These are phyloP conservation scores for Pseudopyricularia javanii DNA, from an alignment of 2,329 filamentous ascomycete species.

Conservation along the genomic window DNA sequence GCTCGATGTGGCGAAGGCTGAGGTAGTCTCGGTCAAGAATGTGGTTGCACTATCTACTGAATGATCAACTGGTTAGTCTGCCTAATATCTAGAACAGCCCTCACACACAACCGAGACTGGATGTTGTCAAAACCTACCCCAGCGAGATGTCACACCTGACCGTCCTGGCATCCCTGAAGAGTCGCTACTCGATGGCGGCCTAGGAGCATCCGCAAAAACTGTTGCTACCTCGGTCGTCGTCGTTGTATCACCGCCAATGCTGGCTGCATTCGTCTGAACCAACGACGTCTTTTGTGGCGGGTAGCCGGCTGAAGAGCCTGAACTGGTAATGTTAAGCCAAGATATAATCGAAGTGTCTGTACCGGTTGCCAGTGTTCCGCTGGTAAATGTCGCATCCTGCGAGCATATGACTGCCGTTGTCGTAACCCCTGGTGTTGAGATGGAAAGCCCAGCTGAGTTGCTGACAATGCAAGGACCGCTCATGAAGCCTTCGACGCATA, in stretches of 20 bases:
- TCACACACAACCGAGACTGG: no score
- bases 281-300: no score
- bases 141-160: neutral
- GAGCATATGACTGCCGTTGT: neutral
- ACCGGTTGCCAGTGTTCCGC: neutral
- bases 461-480: neutral
- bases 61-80: neutral
- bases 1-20: neutral
- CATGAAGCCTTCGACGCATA: no score
- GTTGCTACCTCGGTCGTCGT: neutral
- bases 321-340: neutral
- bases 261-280: neutral
- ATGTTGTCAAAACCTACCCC: neutral
- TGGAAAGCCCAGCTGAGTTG: neutral
- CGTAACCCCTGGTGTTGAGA: neutral
- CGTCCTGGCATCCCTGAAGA: neutral
- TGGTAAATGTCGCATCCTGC: no score
- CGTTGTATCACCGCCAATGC: neutral
- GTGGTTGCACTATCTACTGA: neutral
- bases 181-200: neutral
- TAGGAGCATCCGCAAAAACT: neutral
- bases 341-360: neutral
- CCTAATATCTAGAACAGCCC: neutral
- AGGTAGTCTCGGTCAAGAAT: neutral
- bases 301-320: neutral